phyloP scores from a whole-genome alignment of 2,329 filamentous ascomycete genomes.

The Penicillium sclerotigenum region DNA sequence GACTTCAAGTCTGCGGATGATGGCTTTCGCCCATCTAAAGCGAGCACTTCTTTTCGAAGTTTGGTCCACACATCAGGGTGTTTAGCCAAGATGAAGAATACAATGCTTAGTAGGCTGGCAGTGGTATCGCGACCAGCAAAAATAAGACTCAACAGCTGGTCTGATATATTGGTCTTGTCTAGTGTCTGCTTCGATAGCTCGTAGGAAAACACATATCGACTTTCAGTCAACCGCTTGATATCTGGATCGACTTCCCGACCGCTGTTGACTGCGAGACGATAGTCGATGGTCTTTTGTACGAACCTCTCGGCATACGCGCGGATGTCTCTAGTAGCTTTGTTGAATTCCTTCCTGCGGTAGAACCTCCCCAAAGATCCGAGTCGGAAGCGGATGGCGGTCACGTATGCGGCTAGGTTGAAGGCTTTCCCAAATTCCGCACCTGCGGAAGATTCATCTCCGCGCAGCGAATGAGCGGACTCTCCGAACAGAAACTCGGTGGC shows the following conservation, averaged over 20 bases:
- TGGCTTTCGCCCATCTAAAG: conserved; percentile 17
- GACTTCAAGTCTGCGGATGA: conserved; percentile 26
- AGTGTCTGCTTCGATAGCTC: conserved; percentile 45
- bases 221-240: conserved; percentile 6
- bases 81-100: conserved; percentile 48
- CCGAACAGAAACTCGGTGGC: conserved; percentile 83
- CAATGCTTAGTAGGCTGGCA: conserved; percentile 40
- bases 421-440: conserved; percentile 18
- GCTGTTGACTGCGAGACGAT: conserved; percentile 15
- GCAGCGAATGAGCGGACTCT: conserved; percentile 51
- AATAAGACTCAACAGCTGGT: conserved; percentile 49
- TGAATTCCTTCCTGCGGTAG: conserved; percentile 15
- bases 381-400: conserved; percentile 16
- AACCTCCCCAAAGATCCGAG: conserved; percentile 15
- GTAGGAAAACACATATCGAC: conserved; percentile 47
- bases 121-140: conserved; percentile 55
- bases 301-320: conserved; percentile 31
- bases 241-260: conserved; percentile 18
- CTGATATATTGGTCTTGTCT: conserved; percentile 43
- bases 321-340: conserved; percentile 26
- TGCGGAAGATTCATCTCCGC: conserved; percentile 27
- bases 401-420: conserved; percentile 31
- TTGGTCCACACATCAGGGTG: conserved; percentile 37
- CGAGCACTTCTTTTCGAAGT: conserved; percentile 32
- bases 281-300: conserved; percentile 40